A percentile compares a stretch with the other conserved stretches of the same genome.
These are phyloP conservation scores for Penicillium frequentans DNA, from an alignment of 2,329 filamentous ascomycete genomes.

Conservation along the genomic window DNA sequence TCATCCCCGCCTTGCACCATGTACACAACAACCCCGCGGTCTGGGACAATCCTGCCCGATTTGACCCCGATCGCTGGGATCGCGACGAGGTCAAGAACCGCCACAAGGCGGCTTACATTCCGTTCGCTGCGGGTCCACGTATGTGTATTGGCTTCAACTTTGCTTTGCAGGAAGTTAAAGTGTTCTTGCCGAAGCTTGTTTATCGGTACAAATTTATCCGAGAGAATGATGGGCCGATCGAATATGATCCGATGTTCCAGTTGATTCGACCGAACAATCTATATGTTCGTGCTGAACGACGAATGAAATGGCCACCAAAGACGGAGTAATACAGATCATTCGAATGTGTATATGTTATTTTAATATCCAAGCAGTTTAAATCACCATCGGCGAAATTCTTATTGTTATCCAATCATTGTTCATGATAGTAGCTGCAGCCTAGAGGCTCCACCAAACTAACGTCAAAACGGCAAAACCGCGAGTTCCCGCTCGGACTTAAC, in stretches of 20 bases:
- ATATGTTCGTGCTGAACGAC: slow-evolving; percentile 22
- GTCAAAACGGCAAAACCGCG: no score
- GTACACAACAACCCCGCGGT: slow-evolving; percentile 54
- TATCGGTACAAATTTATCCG: slow-evolving; percentile 58
- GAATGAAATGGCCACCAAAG: slow-evolving; percentile 29
- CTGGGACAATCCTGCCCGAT: slow-evolving; percentile 60
- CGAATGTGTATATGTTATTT: background rate
- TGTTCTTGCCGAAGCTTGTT: slow-evolving; percentile 56
- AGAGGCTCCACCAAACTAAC: no score
- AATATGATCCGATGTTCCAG: slow-evolving; percentile 33
- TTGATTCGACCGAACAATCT: slow-evolving; percentile 30
- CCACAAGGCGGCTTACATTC: slow-evolving; percentile 56
- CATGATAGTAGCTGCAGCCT: no score
- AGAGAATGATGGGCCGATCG: slow-evolving; percentile 52
- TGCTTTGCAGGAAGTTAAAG: slow-evolving; percentile 61
- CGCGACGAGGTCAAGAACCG: slow-evolving; percentile 51
- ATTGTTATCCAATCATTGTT: background rate
- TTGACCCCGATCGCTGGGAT: slow-evolving; percentile 63
- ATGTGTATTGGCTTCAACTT: slow-evolving; percentile 66
- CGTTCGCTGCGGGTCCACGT: slow-evolving; percentile 59
- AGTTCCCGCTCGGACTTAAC: no score
- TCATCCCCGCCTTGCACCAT: slow-evolving; percentile 53
- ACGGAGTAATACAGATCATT: background rate
- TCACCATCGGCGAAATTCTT: no score
- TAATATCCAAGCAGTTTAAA: background rate